phyloP scores from a whole-genome alignment of 2,329 filamentous ascomycete genomes.

The Akanthomyces muscarius region DNA sequence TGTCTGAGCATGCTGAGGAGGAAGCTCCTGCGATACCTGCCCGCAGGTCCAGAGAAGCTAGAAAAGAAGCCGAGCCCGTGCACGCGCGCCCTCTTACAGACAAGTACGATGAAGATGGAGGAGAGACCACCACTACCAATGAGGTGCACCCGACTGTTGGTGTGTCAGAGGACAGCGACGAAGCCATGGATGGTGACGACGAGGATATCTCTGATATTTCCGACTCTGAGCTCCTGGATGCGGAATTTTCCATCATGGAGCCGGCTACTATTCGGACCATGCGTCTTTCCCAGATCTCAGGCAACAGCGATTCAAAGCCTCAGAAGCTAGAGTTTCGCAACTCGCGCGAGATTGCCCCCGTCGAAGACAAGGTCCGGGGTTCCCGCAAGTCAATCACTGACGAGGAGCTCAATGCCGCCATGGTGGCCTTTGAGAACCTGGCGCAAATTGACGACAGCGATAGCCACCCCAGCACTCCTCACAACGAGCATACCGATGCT shows the following conservation, averaged over 20 bases:
- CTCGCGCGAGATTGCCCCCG: not conserved
- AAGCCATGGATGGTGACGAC: slow-evolving; percentile 10
- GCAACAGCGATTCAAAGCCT: not conserved
- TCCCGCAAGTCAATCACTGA: not conserved
- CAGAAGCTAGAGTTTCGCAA: slow-evolving; percentile 20
- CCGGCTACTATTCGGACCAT: slow-evolving; percentile 7
- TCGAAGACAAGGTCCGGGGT: not conserved
- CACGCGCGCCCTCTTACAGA: too few species aligned
- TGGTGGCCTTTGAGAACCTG: slow-evolving; percentile 9
- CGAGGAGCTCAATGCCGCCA: not conserved
- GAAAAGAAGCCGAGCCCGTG: too few species aligned
- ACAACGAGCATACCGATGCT: slow-evolving; percentile 25
- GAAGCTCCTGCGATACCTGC: not conserved
- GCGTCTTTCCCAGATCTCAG: slow-evolving; percentile 12
- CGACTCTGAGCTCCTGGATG: slow-evolving; percentile 12
- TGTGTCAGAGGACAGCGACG: slow-evolving; percentile 4
- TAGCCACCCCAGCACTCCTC: slow-evolving; percentile 18
- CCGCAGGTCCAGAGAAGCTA: too few species aligned
- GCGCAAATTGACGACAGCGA: slow-evolving; percentile 18
- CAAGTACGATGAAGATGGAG: too few species aligned
- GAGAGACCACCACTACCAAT: too few species aligned
- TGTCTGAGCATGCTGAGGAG: not conserved
- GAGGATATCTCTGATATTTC: slow-evolving; percentile 10
- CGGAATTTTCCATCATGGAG: slow-evolving; percentile 14
- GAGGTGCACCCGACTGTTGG: not conserved